Evolutionary conservation across 2,329 filamentous ascomycete genomes (phyloP).

Genomic region (Ceratocystis cubensis): DNA sequence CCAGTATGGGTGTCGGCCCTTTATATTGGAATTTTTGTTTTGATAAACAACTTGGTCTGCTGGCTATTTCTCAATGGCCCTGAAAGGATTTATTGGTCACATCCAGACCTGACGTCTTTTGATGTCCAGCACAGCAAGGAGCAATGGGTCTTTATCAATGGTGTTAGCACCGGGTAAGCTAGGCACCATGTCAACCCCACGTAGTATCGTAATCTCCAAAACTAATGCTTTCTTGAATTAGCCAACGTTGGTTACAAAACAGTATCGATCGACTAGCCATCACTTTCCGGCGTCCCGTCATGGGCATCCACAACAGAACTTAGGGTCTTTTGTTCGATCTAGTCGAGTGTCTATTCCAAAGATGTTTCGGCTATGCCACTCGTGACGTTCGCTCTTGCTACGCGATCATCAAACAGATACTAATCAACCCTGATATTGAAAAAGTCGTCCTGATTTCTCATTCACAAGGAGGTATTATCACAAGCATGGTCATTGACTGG

Average conservation of each 20-base stretch:
- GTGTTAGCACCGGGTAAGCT: slow-evolving; percentile 49
- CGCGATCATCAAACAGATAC: slow-evolving; percentile 46
- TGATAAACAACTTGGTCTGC: slow-evolving; percentile 41
- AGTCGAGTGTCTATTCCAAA: slow-evolving; percentile 63
- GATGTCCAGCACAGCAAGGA: slow-evolving; percentile 45
- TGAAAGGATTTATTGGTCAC: slow-evolving; percentile 38
- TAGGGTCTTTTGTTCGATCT: slow-evolving; percentile 64
- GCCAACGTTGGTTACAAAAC: slow-evolving; percentile 53
- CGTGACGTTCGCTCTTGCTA: slow-evolving; percentile 52
- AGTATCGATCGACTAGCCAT: slow-evolving; percentile 59
- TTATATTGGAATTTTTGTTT: slow-evolving; percentile 34
- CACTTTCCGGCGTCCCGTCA: slow-evolving; percentile 58
- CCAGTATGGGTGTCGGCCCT: slow-evolving; percentile 37
- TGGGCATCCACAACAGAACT: slow-evolving; percentile 65
- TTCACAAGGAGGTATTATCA: slow-evolving; percentile 66
- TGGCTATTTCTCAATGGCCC: slow-evolving; percentile 40
- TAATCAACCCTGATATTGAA: slow-evolving; percentile 48
- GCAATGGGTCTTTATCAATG: slow-evolving; percentile 72
- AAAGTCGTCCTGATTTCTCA: slow-evolving; percentile 66
- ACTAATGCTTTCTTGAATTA: slow-evolving; percentile 24
- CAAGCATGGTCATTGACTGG: slow-evolving; percentile 62
- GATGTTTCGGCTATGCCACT: slow-evolving; percentile 61
- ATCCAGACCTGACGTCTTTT: slow-evolving; percentile 39
- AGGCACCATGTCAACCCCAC: not conserved
- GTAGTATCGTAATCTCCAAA: slow-evolving; percentile 11